A percentile compares a stretch with the other conserved stretches of the same genome.
Conservation (phyloP, 2,329 filamentous ascomycete genomes). For the Trichoderma breve region DNA sequence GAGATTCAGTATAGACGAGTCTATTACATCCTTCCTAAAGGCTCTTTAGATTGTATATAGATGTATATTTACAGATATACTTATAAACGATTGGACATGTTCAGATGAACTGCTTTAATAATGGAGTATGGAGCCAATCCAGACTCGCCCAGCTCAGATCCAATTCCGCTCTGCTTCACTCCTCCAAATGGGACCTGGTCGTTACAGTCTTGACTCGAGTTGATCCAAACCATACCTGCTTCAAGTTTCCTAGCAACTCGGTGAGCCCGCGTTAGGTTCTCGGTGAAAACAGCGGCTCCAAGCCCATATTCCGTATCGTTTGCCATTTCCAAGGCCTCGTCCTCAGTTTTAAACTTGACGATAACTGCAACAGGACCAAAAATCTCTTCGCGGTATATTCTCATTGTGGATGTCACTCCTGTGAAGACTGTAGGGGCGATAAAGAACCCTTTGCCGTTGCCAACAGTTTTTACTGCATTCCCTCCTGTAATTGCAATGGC, state of each 20-base stretch:
- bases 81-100: not conserved
- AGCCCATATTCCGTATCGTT: not conserved
- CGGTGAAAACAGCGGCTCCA: not conserved
- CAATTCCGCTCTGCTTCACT: not conserved
- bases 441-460: not conserved
- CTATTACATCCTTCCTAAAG: no score
- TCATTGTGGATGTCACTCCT: not conserved
- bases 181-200: conserved; percentile 34
- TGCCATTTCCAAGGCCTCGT: not conserved
- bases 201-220: conserved; percentile 22
- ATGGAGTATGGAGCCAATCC: not conserved
- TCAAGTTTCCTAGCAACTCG: conserved; percentile 53
- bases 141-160: not conserved
- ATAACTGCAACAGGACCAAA: not conserved
- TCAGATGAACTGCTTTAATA: not conserved
- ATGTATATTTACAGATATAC: not conserved
- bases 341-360: not conserved
- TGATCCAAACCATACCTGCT: conserved; percentile 64
- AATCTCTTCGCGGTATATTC: not conserved
- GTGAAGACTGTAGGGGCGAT: not conserved
- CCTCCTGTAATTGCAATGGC: not conserved
- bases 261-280: not conserved
- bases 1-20: no score
- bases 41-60: no score
- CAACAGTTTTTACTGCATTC: not conserved